These are phyloP conservation scores for Tolypocladium endophyticum DNA, from an alignment of 2,329 filamentous ascomycete species.

Conservation along the genomic window DNA sequence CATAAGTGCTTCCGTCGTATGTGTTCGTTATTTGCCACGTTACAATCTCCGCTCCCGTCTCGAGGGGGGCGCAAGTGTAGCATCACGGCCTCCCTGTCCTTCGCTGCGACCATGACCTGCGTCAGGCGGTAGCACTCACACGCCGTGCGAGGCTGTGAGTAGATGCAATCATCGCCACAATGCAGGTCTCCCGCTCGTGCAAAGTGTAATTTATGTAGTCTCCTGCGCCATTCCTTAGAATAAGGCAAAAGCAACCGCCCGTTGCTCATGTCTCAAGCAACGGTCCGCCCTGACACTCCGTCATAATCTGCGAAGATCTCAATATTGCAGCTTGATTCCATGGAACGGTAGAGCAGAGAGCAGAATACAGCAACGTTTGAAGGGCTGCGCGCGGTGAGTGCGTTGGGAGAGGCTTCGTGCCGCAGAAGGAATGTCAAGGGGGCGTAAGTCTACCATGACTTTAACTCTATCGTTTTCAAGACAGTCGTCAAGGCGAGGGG, in stretches of 20 bases:
- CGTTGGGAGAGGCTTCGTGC: neutral
- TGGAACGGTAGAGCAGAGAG: neutral
- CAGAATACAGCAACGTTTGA: neutral
- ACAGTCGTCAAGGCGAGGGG: neutral
- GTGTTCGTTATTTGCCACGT: neutral
- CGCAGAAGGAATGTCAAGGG: neutral
- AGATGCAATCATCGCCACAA: neutral
- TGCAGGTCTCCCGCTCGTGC: neutral
- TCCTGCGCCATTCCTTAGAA: neutral
- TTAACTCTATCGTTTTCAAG: neutral
- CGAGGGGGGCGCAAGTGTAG: neutral
- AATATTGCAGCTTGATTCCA: neutral
- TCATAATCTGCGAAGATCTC: neutral
- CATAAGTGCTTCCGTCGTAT: too few species aligned
- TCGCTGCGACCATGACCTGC: neutral
- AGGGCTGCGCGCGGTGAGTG: neutral
- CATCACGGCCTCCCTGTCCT: neutral
- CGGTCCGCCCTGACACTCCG: neutral
- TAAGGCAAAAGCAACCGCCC: neutral
- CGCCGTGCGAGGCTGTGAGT: neutral
- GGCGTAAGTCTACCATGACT: neutral
- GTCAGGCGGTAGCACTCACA: neutral
- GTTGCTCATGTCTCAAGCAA: neutral
- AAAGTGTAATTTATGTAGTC: neutral
- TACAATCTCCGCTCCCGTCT: neutral